Evolutionary conservation across 371 early-diverging fungal genomes (phyloP), one percentile per base, ranked within the genome.

Genomic region (Dipsacomyces acuminosporus): DNA sequence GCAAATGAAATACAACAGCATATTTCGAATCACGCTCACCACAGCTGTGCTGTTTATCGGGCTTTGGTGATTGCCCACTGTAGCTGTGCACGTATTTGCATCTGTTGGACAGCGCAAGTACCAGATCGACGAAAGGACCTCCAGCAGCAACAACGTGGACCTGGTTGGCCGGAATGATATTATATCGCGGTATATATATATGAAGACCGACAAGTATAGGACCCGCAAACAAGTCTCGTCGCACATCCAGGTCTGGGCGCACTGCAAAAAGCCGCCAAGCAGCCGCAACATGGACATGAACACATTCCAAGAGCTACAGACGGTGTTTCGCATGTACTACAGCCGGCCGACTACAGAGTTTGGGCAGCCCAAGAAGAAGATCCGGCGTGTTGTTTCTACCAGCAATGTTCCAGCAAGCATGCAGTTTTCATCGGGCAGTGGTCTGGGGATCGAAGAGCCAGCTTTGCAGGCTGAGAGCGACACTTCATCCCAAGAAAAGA

Each of bases 151-250:
- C 41, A 77, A 77, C 44, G 80, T 81, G 7, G 84, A 86, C 60
- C 81, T 87, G 3, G 80, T 81, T 44, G 83, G 84, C 17, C 79
- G 88, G 14, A 88, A 88, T 69, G 87, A 88, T 56, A 61, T 87
- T 22, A 86, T 88, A 40, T 84, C 88, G 14, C 85, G 86, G 45
- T 88, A 76, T 56, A 87, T 87, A 21, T 82, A 74, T 42, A 81
- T 80, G 51, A 79, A 82, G 43, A 87, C 87, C 1, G 64, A 73
- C 41, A 82, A 81, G 38, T 73, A 77, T 23, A 77, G 88, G 8
- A 80, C 87, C 25, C 77, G 86, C 44, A 88, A 88, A 64, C 88
- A 88, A 64, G 87, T 88, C 2, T 87, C 87, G 1, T 87, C 87
- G 6, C 88, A 88, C 51, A 84, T 88, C 40, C 88, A 88, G 64